phyloP scores from a whole-genome alignment of 108 stramenopile genomes.

The Aurantiochytrium sp. region DNA sequence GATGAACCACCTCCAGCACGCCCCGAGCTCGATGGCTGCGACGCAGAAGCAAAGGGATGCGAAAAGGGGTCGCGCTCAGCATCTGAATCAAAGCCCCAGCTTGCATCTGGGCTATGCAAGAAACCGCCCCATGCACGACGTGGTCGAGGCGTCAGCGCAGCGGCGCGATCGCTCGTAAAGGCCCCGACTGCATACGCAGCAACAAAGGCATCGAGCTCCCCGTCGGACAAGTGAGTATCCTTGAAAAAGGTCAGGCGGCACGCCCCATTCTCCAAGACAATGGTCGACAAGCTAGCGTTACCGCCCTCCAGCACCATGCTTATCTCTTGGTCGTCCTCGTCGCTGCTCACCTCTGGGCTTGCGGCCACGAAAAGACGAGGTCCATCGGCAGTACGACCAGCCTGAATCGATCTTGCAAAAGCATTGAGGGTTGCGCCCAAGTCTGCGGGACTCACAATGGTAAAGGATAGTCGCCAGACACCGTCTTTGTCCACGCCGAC shows the following conservation, averaged over 20 bases:
- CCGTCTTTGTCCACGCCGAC: not conserved
- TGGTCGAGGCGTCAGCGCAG: not conserved
- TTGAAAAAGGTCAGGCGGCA: not conserved
- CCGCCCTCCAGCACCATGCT: not conserved
- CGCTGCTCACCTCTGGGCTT: not conserved
- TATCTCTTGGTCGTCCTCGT: not conserved
- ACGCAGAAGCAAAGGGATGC: not conserved
- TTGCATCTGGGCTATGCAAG: too few species aligned
- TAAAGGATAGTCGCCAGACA: not conserved
- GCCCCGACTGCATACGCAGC: not conserved
- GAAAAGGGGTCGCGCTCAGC: not conserved
- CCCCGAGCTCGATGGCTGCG: not conserved
- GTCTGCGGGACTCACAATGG: not conserved
- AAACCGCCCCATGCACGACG: not conserved
- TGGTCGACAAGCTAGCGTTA: not conserved
- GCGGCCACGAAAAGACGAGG: not conserved
- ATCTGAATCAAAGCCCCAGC: too few species aligned
- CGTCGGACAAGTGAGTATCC: not conserved
- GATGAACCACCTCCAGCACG: not conserved
- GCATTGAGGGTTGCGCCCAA: not conserved
- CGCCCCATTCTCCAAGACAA: not conserved
- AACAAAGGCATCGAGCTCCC: not conserved
- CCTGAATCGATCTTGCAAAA: not conserved
- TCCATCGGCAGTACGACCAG: not conserved
- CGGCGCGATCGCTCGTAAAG: not conserved